Conservation (phyloP, 352 stramenopile genomes). For the Phytophthora idaei region DNA sequence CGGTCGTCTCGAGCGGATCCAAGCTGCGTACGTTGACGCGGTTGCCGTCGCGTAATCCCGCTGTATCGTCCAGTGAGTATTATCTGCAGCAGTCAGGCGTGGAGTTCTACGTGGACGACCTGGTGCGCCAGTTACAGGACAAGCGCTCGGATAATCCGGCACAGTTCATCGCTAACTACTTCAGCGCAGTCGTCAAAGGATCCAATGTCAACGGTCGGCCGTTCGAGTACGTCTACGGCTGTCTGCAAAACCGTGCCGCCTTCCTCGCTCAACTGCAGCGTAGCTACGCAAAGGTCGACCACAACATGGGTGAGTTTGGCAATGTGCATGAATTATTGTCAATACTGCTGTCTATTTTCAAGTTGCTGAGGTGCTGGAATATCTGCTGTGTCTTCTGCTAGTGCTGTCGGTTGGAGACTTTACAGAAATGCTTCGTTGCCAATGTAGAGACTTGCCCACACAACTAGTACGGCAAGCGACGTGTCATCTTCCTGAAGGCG, state of each 20-base stretch:
- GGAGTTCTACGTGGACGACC: slow-evolving; percentile 60
- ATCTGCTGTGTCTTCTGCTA: slow-evolving; percentile 10
- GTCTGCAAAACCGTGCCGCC: slow-evolving; percentile 56
- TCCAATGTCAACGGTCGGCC: slow-evolving; percentile 41
- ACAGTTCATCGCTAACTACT: slow-evolving; percentile 54
- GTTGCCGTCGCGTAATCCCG: slow-evolving; percentile 23
- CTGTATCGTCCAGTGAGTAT: slow-evolving; percentile 34
- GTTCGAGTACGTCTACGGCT: slow-evolving; percentile 63
- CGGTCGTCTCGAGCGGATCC: neutral
- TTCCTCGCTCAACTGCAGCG: slow-evolving; percentile 55
- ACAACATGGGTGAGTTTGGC: slow-evolving; percentile 34
- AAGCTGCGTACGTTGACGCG: slow-evolving; percentile 26
- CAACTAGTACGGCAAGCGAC: slow-evolving; percentile 48
- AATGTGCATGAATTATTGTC: neutral
- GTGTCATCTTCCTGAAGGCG: slow-evolving; percentile 42
- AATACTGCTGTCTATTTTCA: neutral
- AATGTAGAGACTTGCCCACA: slow-evolving; percentile 56
- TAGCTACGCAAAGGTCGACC: slow-evolving; percentile 46
- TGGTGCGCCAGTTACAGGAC: slow-evolving; percentile 58
- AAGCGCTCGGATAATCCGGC: slow-evolving; percentile 45
- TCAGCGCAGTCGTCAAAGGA: slow-evolving; percentile 39
- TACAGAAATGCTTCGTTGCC: slow-evolving; percentile 57
- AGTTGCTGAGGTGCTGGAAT: neutral
- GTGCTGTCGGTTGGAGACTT: slow-evolving; percentile 65
- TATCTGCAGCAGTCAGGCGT: slow-evolving; percentile 65